Base-by-base conservation (phyloP, 306 rosid species). In the Quercus bicolor region DNA sequence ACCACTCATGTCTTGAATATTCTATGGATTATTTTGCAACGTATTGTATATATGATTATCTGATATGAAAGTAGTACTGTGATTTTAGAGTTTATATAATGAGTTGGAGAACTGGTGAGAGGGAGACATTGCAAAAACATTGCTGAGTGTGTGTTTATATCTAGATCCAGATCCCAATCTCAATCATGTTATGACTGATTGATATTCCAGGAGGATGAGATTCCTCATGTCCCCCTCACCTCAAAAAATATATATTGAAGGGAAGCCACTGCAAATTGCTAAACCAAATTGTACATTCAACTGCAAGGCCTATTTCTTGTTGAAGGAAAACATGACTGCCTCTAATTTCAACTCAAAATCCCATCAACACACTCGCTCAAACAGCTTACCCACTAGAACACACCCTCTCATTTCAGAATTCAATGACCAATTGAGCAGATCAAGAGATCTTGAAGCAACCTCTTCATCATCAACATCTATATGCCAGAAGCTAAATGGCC, bases 171-270 rank as follows among this genome's bases (percentile, higher is more conserved):
- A 40, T 40, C 45, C 45, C 45, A 48, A 28, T 55, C 33, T 2
- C 53, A 48, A 81, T 71, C 53, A 68, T 20, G 72, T 80, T 78
- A 70, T 26, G 13, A 60, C 77, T 73, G 28, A 11, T 65, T 70
- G 56, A 81, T 79, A 85, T 69, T 79, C 20, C 40, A 14, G 9
- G 34, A 53, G 71, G 66, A 76, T 60, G 69, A 76, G 73, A 83
- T 85, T 79, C 79, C 72, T 57, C 68, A 55, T 75, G 84, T 79
- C 82, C 82, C 68, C 66, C 48, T 68, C 80, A 65, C 11, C 59
- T 33, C 33, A 40, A 72, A 72, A 64, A 72, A 64, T 79, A 75
- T 66, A 83, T 34, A 34, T 75, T 31, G 2, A 84, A 68, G 66
- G 75, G 51, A 62, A 56, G 45, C 56, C 56, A 31, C 56, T 64